phyloP scores from a whole-genome alignment of 73 alveolate species.

The Paramecium octaurelia region DNA sequence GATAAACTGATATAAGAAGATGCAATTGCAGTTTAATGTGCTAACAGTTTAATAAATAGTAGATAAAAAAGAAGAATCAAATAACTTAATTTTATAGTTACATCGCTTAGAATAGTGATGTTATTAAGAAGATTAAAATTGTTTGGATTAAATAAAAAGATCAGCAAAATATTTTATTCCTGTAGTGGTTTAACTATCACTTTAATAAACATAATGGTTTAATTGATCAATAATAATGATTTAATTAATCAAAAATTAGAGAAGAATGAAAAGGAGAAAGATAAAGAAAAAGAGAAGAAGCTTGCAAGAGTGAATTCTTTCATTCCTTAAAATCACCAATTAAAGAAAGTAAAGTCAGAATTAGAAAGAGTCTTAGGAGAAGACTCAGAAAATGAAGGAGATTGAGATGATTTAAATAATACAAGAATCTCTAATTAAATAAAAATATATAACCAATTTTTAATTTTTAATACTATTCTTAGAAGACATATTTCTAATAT shows the following conservation, averaged over 20 bases:
- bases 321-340: not conserved
- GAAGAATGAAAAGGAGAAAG: not conserved
- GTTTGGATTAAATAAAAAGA: not conserved
- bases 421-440: not conserved
- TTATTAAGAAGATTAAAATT: slow-evolving; percentile 26
- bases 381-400: slow-evolving; percentile 30
- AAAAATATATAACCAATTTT: not conserved
- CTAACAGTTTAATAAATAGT: not conserved
- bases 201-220: not conserved
- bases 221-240: not conserved
- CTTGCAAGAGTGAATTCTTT: not conserved
- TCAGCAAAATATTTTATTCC: slow-evolving; percentile 12
- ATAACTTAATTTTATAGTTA: not conserved
- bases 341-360: slow-evolving; percentile 29
- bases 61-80: slow-evolving; percentile 31
- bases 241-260: not conserved
- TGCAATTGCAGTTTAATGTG: not conserved
- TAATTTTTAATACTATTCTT: too few relatives aligned
- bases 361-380: not conserved
- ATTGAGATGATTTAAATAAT: not conserved
- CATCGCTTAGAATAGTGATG: slow-evolving; percentile 6
- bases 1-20: not conserved
- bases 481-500: not conserved
- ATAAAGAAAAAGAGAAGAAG: not conserved
- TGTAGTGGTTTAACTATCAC: slow-evolving; percentile 8